phyloP scores from a whole-genome alignment of 768 basidiomycete species.

The Suillus cothurnatus region DNA sequence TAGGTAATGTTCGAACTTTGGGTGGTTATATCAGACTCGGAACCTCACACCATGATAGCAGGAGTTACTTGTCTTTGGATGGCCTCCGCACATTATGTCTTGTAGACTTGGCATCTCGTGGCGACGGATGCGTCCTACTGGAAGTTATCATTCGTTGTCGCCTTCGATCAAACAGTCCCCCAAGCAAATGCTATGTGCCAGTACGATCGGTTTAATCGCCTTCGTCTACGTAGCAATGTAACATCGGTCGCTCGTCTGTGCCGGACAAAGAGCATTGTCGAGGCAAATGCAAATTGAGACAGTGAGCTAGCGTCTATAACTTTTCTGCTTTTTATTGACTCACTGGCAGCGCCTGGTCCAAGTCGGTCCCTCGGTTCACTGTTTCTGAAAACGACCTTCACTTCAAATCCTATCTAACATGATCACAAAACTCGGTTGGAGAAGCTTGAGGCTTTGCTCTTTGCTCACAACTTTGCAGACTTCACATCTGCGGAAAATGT shows the following conservation, averaged over 20 bases:
- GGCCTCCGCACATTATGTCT: conserved; percentile 92
- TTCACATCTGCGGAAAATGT: conserved; percentile 67
- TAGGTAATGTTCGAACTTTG: conserved; percentile 48
- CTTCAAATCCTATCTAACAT: conserved; percentile 84
- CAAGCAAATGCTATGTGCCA: conserved; percentile 84
- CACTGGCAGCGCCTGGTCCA: conserved; percentile 68
- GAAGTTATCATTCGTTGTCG: conserved; percentile 83
- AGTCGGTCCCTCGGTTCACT: conserved; percentile 86
- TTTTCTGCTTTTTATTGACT: conserved; percentile 14
- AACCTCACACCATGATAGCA: conserved; percentile 33
- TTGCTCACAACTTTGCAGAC: conserved; percentile 88
- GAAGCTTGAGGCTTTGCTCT: conserved; percentile 78
- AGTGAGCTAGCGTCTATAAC: conserved; percentile 36
- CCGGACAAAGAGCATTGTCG: conserved; percentile 39
- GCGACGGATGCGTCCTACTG: conserved; percentile 71
- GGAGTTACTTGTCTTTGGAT: conserved; percentile 76
- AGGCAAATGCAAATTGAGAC: conserved; percentile 53
- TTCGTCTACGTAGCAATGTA: conserved; percentile 76
- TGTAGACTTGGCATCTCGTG: conserved; percentile 39
- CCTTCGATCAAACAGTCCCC: conserved; percentile 88
- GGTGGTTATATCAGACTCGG: conserved; percentile 2
- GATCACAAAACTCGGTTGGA: conserved; percentile 81
- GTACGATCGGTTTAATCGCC: conserved; percentile 94
- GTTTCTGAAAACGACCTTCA: conserved; percentile 83
- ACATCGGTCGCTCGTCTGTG: conserved; percentile 48